A percentile compares a stretch with the other conserved stretches of the same genome.
These are phyloP conservation scores for Quercus robur DNA, from an alignment of 306 rosid species.

Conservation along the genomic window DNA sequence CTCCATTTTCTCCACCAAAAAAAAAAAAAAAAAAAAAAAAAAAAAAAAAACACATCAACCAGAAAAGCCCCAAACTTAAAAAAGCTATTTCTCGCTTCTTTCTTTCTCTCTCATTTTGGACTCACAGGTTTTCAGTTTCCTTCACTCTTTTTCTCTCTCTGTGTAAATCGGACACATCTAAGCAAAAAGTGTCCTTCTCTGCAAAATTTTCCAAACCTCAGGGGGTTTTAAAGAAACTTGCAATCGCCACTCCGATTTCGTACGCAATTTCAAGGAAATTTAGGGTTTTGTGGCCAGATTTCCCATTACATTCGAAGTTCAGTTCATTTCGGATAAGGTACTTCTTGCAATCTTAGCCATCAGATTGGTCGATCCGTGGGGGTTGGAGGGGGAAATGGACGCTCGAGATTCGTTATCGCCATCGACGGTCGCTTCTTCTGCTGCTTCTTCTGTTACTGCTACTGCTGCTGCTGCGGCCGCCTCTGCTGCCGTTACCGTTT, in stretches of 20 bases:
- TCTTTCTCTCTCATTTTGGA: constrained; percentile 30
- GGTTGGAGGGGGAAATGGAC: constrained; percentile 45
- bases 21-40: not conserved
- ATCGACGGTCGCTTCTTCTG: not conserved
- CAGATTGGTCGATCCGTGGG: constrained; percentile 60
- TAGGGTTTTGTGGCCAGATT: not conserved
- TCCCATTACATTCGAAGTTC: constrained; percentile 19
- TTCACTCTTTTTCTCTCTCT: constrained; percentile 21
- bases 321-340: constrained; percentile 19
- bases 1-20: too few species aligned
- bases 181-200: constrained; percentile 30
- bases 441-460: too few species aligned
- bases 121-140: constrained; percentile 34
- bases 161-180: constrained; percentile 29
- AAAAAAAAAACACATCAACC: not conserved
- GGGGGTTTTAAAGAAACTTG: not conserved
- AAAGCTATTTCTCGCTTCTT: not conserved
- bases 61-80: not conserved
- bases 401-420: constrained; percentile 52
- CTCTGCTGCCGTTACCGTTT: not conserved
- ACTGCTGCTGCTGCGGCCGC: too few species aligned
- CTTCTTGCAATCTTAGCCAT: not conserved
- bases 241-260: constrained; percentile 29
- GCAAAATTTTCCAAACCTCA: not conserved
- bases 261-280: not conserved